Base-by-base conservation (phyloP, 2,329 filamentous ascomycete species). In the Rutstroemia sp. region DNA sequence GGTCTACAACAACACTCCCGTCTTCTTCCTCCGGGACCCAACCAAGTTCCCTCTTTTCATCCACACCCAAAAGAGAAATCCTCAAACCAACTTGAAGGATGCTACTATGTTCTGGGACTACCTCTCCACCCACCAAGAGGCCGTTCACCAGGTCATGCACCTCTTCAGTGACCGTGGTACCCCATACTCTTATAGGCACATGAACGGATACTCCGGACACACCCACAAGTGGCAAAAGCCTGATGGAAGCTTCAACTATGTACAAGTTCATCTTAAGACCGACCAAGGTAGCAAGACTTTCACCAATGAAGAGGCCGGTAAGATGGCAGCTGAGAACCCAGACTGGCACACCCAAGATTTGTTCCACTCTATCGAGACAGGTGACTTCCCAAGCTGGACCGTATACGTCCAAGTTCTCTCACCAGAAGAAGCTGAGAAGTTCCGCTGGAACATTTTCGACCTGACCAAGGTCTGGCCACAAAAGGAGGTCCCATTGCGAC, bases 21-120 rank as follows among this genome's bases (percentile, higher is more conserved):
- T 89, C 25, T 91, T 91, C 76, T 90, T 91, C 76, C 66, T 90
- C 23, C 78, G 87, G 45, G 87, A 90, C 63, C 85, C 87, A 2
- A 78, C 80, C 65, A 89, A 89, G 69, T 90, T 89, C 73, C 86
- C 86, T 38, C 73, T 84, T 67, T 86, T 89, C 71, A 89, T 89
- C 60, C 86, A 88, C 73, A 87, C 86, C 4, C 87, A 91, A 72
- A 90, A 90, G 77, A 79, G 86, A 49, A 78, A 90, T 71, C 87
- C 87, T 1, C 78, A 83, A 62, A 89, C 84, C 38, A 86, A 89
- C 69, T 72, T 89, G 52, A 84, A 81, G 48, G 82, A 88, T 70
- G 82, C 84, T 16, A 67, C 65, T 27, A 67, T 71, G 69, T 78
- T 71, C 61, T 72, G 70, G 69, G 73, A 75, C 58, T 77, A 78